Evolutionary conservation across 208 protist genomes (phyloP), one percentile per base, ranked within the genome.

Genomic region (Leptomonas pyrrhocoris): DNA sequence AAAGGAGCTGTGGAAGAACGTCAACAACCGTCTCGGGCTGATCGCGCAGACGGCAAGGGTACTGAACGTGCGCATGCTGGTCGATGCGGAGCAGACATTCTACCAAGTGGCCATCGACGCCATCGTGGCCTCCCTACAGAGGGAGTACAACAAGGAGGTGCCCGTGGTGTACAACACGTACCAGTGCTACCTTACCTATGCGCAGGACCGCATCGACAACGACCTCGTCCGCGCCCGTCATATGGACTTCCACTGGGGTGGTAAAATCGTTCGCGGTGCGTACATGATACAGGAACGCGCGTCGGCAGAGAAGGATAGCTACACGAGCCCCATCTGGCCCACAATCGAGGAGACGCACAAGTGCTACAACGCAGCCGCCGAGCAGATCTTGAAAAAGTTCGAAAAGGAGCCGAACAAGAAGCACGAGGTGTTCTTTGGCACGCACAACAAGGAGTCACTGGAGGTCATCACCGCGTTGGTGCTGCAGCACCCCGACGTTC

Each of bases 31-130:
- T 28, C 71, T 98, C 45, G 67, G 68, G 8, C 67, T 88, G n/a
- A 90, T 98, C 68, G 81, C 83, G 31, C 58, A 84, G 18, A 93
- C 83, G 49, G 91, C 89, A 11, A 74, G 76, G 48, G 77, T 82
- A 51, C 70, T 94, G 36, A 81, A 84, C 25, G 92, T 98, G 15
- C 86, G 88, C 63, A 77, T 96, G 66, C 78, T 98, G 36, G 80
- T 99, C 31, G 98, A 99, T 73, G 98, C 98, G 13, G 97, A 99
- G 88, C 98, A 99, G 84, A 98, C 91, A 31, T 98, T 98, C 74
- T 95, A 98, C 67, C 97, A 99, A 81, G 80, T 96, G 40, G 96
- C 96, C 63, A 98, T 99, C 76, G 97, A 99, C 77, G 83, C 88
- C 69, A 88, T 98, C 40, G 86, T 88, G 28, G 61, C 93, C 15